Base-by-base conservation (phyloP, 2,329 filamentous ascomycete genomes). In the Clonostachys rhizophaga region DNA sequence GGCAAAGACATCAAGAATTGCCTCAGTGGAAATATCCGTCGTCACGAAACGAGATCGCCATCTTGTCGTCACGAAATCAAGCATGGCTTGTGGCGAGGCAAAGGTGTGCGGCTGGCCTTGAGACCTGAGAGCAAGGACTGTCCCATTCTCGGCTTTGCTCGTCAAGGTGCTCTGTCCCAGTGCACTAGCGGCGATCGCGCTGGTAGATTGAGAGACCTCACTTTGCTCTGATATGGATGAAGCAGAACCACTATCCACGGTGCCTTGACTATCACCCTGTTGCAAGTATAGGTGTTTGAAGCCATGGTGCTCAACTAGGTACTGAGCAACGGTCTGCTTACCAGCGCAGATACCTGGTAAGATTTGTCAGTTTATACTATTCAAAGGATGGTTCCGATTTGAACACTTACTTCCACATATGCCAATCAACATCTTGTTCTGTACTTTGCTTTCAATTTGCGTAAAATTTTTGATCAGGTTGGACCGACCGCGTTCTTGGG, bases 21-120 rank as follows among this genome's bases (percentile, higher is more conserved):
- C 64, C 55, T 91, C 86, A 55, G 84, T 82, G 70, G 84, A 81
- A 52, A 96, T 84, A 60, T 94, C 86, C 4, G 87, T 94, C 3
- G 86, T 94, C 14, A 97, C 89, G 79, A 88, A 99, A 47, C 84
- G 82, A 48, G 85, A 79, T 53, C 79, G 82, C 94, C 94, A 99
- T 63, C 82, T 74, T 62, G 82, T 81, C 5, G 92, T 97, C 48
- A 95, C 89, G 60, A 89, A 92, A 44, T 95, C 86, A 20, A 97
- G 74, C 18, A 99, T 78, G 2, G 77, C 75, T 20, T 86, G 79
- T 33, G 85, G 72, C 16, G 77, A 79, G 17, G 76, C 58, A 61
- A 94, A 92, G 43, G 59, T 60, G 49, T 71, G 56, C 30, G 53
- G 49, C 14, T 58, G 55, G 43, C 42, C 44, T 20, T 44, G 51